Evolutionary conservation across 2,329 filamentous ascomycete genomes (phyloP), one percentile per base, ranked within the genome.

Genomic region (Xylaria digitata): DNA sequence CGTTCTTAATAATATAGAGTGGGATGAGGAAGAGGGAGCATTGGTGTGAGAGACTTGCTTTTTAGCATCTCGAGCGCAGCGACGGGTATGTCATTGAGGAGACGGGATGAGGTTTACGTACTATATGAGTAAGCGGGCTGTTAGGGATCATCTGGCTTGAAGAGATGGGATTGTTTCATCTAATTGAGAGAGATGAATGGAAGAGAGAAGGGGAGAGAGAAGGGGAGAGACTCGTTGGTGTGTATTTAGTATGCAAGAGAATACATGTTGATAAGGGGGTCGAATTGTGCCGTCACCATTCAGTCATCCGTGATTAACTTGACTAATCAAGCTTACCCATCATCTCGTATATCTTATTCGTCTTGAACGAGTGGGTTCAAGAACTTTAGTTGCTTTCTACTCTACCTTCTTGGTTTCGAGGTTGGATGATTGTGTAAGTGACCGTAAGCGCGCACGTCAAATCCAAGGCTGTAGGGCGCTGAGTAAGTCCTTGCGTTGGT

Each of bases 1-100:
- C 5, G 23, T 50, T 50, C 4, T 63, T 50, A 62, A 55, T 48
- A 43, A 9, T 23, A 37, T 49, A n/a, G 37, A 43, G 45, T 17
- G 34, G 34, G 43, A 23, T 45, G 8, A n/a, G 42, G 60, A 13
- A 23, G 4, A 21, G 49, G 42, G 19, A 23, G 34, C n/a, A 19
- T 30, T 42, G 9, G 21, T 6, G 17, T n/a, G 59, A 49, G 8
- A 17, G 3, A 6, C 19, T 17, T 3, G 1, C 21, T 45, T 21
- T n/a, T 2, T 8, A 46, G n/a, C 21, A 8, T 53, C 52, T 54
- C n/a, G 19, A 26, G 23, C 21, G 23, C 11, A 23, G 21, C 23
- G 23, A 50, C 49, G 43, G 34, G 34, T 3, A 63, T 57, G n/a
- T 57, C 23, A 56, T 34, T 7, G 26, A 42, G 17, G 43, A 32